Evolutionary conservation across 257 asterid species (phyloP).

Genomic region (Ocimum tenuiflorum): DNA sequence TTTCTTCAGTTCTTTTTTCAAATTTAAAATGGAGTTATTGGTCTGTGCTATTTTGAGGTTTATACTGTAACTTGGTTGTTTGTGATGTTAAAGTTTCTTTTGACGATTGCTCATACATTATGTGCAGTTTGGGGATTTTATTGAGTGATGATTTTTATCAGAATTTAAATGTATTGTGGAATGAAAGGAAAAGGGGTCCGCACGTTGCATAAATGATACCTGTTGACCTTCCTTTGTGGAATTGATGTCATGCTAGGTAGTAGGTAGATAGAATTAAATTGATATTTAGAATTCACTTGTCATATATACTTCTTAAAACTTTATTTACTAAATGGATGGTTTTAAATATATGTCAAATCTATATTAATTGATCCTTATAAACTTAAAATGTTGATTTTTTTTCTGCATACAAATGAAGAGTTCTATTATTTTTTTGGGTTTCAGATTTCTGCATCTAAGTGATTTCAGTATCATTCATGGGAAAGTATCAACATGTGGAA

Average conservation of each 20-base stretch:
- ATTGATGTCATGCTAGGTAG: background rate
- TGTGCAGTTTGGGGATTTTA: background rate
- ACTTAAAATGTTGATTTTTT: background rate
- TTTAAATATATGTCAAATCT: too few relatives aligned
- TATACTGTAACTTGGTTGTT: slow-evolving; percentile 1
- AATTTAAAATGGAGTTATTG: slow-evolving; percentile 16
- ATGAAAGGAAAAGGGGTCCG: background rate
- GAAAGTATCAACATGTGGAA: background rate
- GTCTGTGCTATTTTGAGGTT: slow-evolving; percentile 11
- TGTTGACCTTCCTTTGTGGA: background rate
- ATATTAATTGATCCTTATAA: background rate
- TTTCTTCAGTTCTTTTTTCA: slow-evolving; percentile 2
- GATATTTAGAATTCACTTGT: background rate
- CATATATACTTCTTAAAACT: background rate
- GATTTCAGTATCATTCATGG: background rate
- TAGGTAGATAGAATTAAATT: slow-evolving; percentile 3
- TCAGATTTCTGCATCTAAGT: slow-evolving; percentile 5
- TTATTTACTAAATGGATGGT: too few relatives aligned
- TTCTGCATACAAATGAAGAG: background rate
- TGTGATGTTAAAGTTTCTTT: background rate
- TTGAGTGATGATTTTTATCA: background rate
- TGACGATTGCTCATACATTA: background rate
- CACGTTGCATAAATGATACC: background rate
- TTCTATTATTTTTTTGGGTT: slow-evolving; percentile 3
- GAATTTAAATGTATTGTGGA: background rate